Evolutionary conservation across 1,284 basidiomycete genomes (phyloP).

Genomic region (Moesziomyces parantarcticus): DNA sequence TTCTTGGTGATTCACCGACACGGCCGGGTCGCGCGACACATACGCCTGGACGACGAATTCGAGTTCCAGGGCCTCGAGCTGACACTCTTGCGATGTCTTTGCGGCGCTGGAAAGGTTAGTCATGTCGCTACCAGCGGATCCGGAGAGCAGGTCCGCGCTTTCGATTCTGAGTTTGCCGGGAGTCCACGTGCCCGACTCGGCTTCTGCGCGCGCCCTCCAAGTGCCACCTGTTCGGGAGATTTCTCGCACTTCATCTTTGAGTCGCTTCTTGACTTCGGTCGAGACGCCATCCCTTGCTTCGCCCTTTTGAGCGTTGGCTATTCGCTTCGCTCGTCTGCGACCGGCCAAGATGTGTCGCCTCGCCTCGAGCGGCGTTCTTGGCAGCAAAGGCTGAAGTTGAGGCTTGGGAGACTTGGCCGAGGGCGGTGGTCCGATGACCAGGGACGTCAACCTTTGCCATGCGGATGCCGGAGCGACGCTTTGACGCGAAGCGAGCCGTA

Average conservation of each 20-base stretch:
- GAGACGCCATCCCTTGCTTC: constrained; percentile 52
- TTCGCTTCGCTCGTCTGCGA: constrained; percentile 64
- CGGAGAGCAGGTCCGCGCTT: constrained; percentile 25
- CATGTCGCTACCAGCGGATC: constrained; percentile 18
- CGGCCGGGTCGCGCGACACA: constrained; percentile 35
- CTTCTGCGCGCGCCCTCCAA: constrained; percentile 31
- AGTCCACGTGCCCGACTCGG: constrained; percentile 25
- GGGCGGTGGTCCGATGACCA: constrained; percentile 9
- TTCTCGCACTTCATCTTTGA: constrained; percentile 56
- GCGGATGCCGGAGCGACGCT: constrained; percentile 12
- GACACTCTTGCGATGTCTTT: constrained; percentile 34
- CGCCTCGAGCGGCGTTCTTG: constrained; percentile 64
- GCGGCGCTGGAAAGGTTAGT: constrained; percentile 1
- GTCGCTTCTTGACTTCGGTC: constrained; percentile 43
- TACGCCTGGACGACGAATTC: constrained; percentile 48
- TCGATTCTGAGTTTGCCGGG: constrained; percentile 37
- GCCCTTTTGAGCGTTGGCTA: constrained; percentile 53
- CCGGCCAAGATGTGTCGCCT: constrained; percentile 69
- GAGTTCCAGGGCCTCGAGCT: constrained; percentile 43
- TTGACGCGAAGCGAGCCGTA: constrained; percentile 48
- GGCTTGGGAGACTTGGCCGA: constrained; percentile 37
- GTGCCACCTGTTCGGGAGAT: constrained; percentile 36
- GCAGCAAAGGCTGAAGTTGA: constrained; percentile 58
- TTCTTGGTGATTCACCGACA: constrained; percentile 32
- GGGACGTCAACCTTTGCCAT: constrained; percentile 18